Evolutionary conservation across 257 asterid species (phyloP), one percentile per base, ranked within the genome.

Genomic region (Nicotiana paniculata): DNA sequence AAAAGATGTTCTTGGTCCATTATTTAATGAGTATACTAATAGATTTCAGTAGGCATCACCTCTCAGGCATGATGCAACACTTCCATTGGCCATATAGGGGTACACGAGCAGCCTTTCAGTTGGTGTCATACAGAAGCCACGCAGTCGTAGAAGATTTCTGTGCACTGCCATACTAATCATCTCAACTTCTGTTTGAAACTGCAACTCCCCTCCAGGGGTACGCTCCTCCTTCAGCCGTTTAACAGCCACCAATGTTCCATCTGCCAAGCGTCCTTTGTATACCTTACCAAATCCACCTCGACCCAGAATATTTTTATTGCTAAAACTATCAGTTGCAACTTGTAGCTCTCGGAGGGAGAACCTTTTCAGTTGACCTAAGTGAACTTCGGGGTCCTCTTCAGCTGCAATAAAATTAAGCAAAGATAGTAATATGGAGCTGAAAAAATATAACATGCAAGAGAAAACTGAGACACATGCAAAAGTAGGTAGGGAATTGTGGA

Each of bases 161-260:
- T 89, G 92, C 32, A 89, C 91, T 3, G 91, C 92, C 89, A 88
- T 87, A 82, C 92, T 89, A 85, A 89, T 89, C 92, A 89, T 87
- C 87, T 89, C 92, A 28, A 89, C 91, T 86, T 89, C 92, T 18
- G 92, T 89, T 85, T 89, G 92, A 77, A 89, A 89, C 32, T 89
- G 92, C 30, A 89, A 86, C 87, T 89, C 92, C n/a, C 92, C 92
- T 33, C 92, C 92, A 12, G 92, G 92, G 0, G 92, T 89, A 3
- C 92, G 87, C 83, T 89, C 92, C 83, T 89, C 92, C 80, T 89
- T 89, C 37, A 89, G 83, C 74, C 92, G 86, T 74, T 89, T 89
- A 35, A 89, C 91, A 81, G 92, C 92, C 63, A 89, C 92, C 86
- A 89, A 81, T 16, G 90, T 81, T 26, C 92, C 92, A 69, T 89